These are phyloP conservation scores for Lichtheimia hyalospora DNA, from an alignment of 371 early-diverging fungal genomes.

Conservation along the genomic window DNA sequence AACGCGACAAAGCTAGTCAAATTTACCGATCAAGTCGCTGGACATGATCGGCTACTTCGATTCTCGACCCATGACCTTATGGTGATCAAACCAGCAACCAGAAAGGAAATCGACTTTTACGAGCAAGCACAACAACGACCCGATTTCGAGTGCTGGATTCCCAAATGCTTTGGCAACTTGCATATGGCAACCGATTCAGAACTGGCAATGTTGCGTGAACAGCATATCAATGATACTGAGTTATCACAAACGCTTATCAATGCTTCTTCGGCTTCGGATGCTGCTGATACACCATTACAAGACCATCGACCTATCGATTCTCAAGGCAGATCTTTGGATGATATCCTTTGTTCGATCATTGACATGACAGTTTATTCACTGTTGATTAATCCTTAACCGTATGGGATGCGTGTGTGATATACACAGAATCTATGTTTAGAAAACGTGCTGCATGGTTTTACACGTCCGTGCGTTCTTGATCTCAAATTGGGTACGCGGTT, in stretches of 20 bases:
- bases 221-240: constrained; percentile 4
- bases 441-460: constrained; percentile 69
- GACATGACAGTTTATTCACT: no score
- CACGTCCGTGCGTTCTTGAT: constrained; percentile 74
- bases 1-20: constrained; percentile 11
- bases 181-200: constrained; percentile 42
- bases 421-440: constrained; percentile 69
- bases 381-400: constrained; percentile 14
- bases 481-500: constrained; percentile 75
- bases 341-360: constrained; percentile 49
- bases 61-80: constrained; percentile 53
- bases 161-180: constrained; percentile 68
- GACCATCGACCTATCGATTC: background rate
- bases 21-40: constrained; percentile 68
- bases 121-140: constrained; percentile 53
- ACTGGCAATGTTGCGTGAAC: constrained; percentile 19
- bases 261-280: no score
- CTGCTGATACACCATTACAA: no score
- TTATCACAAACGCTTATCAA: background rate
- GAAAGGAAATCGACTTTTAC: constrained; percentile 65
- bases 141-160: constrained; percentile 63
- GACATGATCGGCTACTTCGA: constrained; percentile 61
- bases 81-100: constrained; percentile 64
- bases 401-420: background rate
- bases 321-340: constrained; percentile 23